phyloP scores from a whole-genome alignment of 208 protist species.

The Leptomonas pyrrhocoris region DNA sequence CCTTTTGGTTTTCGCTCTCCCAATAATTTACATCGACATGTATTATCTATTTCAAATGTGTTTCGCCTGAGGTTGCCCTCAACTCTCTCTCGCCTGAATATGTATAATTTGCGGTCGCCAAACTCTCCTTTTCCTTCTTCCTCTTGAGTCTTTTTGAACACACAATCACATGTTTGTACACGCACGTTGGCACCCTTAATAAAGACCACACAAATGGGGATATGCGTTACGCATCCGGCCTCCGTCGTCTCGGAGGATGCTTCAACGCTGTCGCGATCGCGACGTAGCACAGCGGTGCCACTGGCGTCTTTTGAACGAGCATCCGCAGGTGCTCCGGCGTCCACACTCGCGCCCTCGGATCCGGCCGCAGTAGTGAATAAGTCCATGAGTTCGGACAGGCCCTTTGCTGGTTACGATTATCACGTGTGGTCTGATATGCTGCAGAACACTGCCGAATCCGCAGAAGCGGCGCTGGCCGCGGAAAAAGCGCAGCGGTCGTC shows the following conservation, averaged over 20 bases:
- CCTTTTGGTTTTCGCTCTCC: too few species aligned
- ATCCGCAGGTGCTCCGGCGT: background rate
- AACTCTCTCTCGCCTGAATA: too few species aligned
- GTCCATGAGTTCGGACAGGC: slow-evolving; percentile 13
- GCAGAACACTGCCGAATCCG: background rate
- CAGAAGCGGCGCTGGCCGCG: background rate
- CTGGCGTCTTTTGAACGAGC: background rate
- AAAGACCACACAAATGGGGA: background rate
- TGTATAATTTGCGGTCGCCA: too few species aligned
- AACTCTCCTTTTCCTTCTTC: background rate
- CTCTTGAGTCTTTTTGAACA: background rate
- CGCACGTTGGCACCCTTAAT: too few species aligned
- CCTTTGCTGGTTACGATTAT: slow-evolving; percentile 27
- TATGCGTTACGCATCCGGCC: slow-evolving; percentile 6
- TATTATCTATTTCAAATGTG: too few species aligned
- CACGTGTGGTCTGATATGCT: slow-evolving; percentile 23
- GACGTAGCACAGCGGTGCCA: background rate
- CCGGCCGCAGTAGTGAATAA: background rate
- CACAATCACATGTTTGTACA: background rate
- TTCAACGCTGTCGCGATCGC: background rate
- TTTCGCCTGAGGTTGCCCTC: too few species aligned
- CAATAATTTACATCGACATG: too few species aligned
- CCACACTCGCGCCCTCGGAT: background rate
- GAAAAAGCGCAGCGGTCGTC: slow-evolving; percentile 30
- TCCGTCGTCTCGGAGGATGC: slow-evolving; percentile 5